Conservation (phyloP, 208 protist genomes). For the Blastocrithidia nonstop region DNA sequence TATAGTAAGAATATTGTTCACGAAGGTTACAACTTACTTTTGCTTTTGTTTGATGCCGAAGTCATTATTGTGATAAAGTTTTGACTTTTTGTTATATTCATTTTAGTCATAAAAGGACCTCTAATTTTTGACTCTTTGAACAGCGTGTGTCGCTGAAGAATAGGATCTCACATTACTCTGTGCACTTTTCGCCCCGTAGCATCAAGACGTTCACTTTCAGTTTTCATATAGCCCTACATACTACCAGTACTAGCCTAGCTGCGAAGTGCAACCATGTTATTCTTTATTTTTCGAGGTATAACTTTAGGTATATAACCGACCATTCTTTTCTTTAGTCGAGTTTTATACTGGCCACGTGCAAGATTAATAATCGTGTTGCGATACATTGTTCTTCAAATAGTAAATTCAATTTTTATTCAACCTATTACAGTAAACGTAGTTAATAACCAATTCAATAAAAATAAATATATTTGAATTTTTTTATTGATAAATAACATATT, state of each 20-base stretch:
- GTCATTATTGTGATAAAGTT: too few species aligned
- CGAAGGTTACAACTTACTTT: background rate
- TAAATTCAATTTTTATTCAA: constrained; percentile 1
- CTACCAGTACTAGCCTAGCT: constrained; percentile 74
- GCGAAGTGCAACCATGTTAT: constrained; percentile 65
- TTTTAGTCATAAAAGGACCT: constrained; percentile 71
- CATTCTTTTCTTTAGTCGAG: constrained; percentile 75
- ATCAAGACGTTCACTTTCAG: constrained; percentile 51
- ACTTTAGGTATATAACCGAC: constrained; percentile 78
- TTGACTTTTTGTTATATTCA: constrained; percentile 30
- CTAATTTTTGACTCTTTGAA: constrained; percentile 73
- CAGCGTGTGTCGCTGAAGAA: constrained; percentile 55
- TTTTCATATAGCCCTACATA: constrained; percentile 77
- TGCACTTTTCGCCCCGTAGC: constrained; percentile 68
- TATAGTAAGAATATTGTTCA: too few species aligned
- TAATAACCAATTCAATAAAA: background rate
- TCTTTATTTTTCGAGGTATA: constrained; percentile 65
- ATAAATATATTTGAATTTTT: background rate
- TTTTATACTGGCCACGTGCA: constrained; percentile 73
- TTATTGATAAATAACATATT: constrained; percentile 5
- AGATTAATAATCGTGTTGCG: constrained; percentile 13
- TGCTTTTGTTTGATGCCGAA: background rate
- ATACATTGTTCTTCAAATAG: constrained; percentile 13
- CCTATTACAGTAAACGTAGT: background rate
- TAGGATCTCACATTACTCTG: constrained; percentile 56